Evolutionary conservation across 495 filamentous ascomycete genomes (phyloP).

Genomic region (Aspergillus sclerotiicarbonarius): DNA sequence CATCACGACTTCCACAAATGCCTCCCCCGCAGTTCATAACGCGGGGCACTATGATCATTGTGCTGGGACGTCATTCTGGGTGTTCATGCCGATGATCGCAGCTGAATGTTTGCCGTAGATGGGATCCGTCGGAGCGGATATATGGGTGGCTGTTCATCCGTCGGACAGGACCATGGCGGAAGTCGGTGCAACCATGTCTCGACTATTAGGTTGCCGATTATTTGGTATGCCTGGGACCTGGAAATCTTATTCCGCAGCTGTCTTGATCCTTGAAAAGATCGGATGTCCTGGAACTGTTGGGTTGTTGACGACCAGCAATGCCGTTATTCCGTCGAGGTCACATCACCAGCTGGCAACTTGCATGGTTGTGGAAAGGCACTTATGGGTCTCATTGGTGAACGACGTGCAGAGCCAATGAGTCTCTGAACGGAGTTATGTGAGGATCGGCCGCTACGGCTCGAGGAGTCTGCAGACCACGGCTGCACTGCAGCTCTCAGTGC

Average conservation of each 20-base stretch:
- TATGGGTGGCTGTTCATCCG: conserved; percentile 1
- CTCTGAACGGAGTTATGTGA: background rate
- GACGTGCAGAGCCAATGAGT: background rate
- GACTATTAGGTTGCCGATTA: background rate
- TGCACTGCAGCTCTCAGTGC: background rate
- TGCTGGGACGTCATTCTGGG: background rate
- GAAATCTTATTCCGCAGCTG: background rate
- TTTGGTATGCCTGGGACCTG: background rate
- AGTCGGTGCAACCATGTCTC: background rate
- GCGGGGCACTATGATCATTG: conserved; percentile 1
- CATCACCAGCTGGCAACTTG: background rate
- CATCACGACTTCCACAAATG: background rate
- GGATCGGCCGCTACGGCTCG: background rate
- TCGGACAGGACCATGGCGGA: background rate
- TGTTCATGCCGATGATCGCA: background rate
- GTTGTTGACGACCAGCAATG: background rate
- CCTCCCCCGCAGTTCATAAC: conserved; percentile 1
- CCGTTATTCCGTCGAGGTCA: background rate
- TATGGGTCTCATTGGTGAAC: background rate
- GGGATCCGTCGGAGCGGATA: conserved; percentile 12
- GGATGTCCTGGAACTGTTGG: background rate
- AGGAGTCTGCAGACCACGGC: background rate
- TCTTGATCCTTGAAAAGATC: background rate
- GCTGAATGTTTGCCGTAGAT: background rate
- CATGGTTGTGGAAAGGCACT: background rate